phyloP scores from a whole-genome alignment of 208 protist species.

The Endotrypanum monterogeii region DNA sequence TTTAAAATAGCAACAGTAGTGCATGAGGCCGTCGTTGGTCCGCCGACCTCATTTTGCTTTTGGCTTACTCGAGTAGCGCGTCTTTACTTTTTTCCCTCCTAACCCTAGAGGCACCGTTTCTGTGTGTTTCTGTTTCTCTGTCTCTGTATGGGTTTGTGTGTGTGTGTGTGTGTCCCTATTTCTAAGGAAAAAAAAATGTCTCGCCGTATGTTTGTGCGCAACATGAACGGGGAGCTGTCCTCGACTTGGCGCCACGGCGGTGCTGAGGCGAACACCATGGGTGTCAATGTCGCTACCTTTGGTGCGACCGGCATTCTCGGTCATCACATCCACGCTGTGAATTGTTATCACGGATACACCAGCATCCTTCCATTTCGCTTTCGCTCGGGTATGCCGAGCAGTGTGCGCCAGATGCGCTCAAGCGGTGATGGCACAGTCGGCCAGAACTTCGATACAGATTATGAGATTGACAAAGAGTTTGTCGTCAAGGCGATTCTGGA shows the following conservation, averaged over 20 bases:
- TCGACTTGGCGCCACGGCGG: constrained; percentile 80
- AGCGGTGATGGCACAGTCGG: constrained; percentile 86
- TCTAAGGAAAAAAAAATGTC: constrained; percentile 80
- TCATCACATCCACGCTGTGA: constrained; percentile 69
- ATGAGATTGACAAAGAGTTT: constrained; percentile 92
- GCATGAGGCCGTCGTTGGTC: neutral
- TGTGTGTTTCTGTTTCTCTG: too few species aligned
- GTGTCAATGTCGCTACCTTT: constrained; percentile 86
- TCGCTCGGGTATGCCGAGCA: constrained; percentile 75
- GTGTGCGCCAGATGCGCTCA: constrained; percentile 71
- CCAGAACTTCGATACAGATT: constrained; percentile 90
- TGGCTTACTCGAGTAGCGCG: neutral
- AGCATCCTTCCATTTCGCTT: constrained; percentile 88
- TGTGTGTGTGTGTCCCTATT: too few species aligned
- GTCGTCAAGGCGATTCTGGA: constrained; percentile 90
- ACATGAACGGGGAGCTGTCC: constrained; percentile 87
- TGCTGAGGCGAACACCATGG: constrained; percentile 79
- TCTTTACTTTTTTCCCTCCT: neutral
- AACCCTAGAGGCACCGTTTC: neutral
- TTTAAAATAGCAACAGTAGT: neutral
- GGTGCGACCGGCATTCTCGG: constrained; percentile 86
- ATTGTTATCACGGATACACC: constrained; percentile 84
- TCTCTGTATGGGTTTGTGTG: too few species aligned
- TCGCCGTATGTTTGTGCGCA: constrained; percentile 83
- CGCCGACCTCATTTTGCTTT: neutral